A percentile compares a stretch with the other conserved stretches of the same genome.
These are phyloP conservation scores for Boletus rex-veris DNA, from an alignment of 768 basidiomycete genomes.

Conservation along the genomic window DNA sequence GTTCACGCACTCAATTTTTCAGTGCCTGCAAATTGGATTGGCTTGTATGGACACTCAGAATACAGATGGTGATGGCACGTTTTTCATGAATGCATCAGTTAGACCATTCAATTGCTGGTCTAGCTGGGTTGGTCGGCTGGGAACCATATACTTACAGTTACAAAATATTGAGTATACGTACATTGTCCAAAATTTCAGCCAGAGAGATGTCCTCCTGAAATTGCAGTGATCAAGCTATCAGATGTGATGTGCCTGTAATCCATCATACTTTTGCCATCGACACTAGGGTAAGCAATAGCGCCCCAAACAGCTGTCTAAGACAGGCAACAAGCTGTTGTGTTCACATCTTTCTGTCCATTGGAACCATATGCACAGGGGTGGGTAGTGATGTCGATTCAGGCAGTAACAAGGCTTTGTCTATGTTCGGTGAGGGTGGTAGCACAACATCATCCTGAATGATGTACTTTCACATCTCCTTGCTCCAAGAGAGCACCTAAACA, in stretches of 20 bases:
- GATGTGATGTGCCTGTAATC: background rate
- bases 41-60: no score
- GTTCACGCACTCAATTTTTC: no score
- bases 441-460: no score
- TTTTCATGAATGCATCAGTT: no score
- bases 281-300: background rate
- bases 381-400: background rate
- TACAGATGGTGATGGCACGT: no score
- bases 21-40: no score
- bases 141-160: no score
- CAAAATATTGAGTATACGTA: background rate
- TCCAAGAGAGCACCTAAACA: background rate
- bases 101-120: no score
- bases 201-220: background rate
- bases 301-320: background rate
- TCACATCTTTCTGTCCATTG: background rate
- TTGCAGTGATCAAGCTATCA: background rate
- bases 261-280: background rate
- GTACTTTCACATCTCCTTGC: background rate
- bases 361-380: background rate
- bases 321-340: background rate
- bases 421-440: background rate
- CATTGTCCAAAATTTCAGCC: background rate
- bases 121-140: no score
- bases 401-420: background rate